A percentile compares a stretch with the other conserved stretches of the same genome.
phyloP scores from a whole-genome alignment of 768 basidiomycete genomes.

The Amanita thiersii region DNA sequence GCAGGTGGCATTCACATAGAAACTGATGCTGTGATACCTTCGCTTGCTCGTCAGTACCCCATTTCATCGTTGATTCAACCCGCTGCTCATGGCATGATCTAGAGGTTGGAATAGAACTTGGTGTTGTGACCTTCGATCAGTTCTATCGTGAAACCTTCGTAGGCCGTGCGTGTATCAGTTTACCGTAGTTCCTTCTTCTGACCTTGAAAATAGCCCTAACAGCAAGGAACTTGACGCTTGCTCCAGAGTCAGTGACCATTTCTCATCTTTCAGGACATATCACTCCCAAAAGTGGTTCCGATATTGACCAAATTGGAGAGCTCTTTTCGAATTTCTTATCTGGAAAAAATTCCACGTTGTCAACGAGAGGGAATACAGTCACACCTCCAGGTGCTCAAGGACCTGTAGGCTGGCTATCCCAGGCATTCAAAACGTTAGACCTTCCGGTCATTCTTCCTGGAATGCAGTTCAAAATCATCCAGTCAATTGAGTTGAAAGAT shows the following conservation, averaged over 20 bases:
- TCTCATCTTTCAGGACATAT: slow-evolving; percentile 58
- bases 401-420: slow-evolving; percentile 54
- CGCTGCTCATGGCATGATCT: slow-evolving; percentile 11
- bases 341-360: slow-evolving; percentile 54
- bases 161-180: slow-evolving; percentile 42
- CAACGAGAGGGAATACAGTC: slow-evolving; percentile 51
- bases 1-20: slow-evolving; percentile 66
- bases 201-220: slow-evolving; percentile 37
- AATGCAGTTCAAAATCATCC: slow-evolving; percentile 49
- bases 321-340: slow-evolving; percentile 63
- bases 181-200: not conserved
- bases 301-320: slow-evolving; percentile 43
- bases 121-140: slow-evolving; percentile 58
- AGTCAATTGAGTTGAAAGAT: slow-evolving; percentile 54
- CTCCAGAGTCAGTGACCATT: slow-evolving; percentile 35
- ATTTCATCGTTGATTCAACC: not conserved
- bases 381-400: slow-evolving; percentile 44
- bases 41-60: slow-evolving; percentile 48
- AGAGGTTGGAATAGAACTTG: slow-evolving; percentile 44
- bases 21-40: slow-evolving; percentile 59
- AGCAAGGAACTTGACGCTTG: slow-evolving; percentile 40
- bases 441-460: slow-evolving; percentile 58
- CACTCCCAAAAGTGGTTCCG: slow-evolving; percentile 49
- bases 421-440: slow-evolving; percentile 62
- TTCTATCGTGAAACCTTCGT: slow-evolving; percentile 48